phyloP scores from a whole-genome alignment of 169 alveolate species.

The Cyclospora cayetanensis region DNA sequence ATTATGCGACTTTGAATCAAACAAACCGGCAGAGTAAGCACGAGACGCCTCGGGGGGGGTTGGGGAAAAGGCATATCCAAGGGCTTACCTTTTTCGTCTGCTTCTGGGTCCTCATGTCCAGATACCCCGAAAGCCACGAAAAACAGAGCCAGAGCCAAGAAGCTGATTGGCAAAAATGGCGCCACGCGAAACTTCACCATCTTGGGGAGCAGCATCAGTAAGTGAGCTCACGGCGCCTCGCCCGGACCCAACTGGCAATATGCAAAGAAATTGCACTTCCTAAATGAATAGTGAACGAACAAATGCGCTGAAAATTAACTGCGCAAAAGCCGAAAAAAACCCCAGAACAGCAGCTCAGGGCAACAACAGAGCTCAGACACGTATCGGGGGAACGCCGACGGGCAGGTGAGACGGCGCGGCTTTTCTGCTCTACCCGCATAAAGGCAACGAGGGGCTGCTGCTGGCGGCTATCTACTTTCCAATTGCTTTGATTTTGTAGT shows the following conservation, averaged over 20 bases:
- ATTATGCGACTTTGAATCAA: too few relatives aligned
- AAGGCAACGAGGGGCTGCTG: not conserved
- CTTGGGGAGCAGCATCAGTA: not conserved
- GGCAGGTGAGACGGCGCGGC: slow-evolving; percentile 53
- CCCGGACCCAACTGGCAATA: not conserved
- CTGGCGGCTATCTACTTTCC: not conserved
- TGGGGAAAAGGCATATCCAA: too few relatives aligned
- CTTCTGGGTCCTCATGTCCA: not conserved
- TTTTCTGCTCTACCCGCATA: not conserved
- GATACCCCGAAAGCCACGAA: not conserved
- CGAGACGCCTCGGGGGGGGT: too few relatives aligned
- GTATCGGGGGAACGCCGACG: slow-evolving; percentile 22
- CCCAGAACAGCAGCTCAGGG: not conserved
- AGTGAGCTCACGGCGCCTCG: not conserved
- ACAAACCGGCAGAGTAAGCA: too few relatives aligned
- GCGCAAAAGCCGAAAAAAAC: not conserved
- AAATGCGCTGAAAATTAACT: not conserved
- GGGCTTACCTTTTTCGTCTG: slow-evolving; percentile 26
- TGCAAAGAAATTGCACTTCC: not conserved
- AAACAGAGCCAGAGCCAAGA: not conserved
- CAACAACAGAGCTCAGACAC: not conserved
- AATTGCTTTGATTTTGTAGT: not conserved
- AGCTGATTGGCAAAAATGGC: not conserved
- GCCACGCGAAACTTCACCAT: not conserved
- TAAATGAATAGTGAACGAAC: not conserved